These are phyloP conservation scores for Cladorrhinum sp. DNA, from an alignment of 2,329 filamentous ascomycete species.

Conservation along the genomic window DNA sequence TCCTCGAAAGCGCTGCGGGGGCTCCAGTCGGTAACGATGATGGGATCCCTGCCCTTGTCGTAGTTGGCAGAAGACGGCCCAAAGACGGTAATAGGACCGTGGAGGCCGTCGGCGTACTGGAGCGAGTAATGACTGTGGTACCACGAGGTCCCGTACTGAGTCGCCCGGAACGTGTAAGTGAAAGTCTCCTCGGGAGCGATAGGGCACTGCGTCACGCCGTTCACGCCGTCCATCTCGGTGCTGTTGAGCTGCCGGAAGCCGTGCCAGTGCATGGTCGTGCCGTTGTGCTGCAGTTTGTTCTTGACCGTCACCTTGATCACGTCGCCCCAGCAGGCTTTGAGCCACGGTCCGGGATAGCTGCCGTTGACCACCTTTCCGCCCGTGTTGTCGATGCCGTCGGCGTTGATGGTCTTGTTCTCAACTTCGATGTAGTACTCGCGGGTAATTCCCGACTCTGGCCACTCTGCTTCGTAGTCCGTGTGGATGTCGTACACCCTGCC, in stretches of 20 bases:
- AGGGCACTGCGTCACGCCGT: constrained; percentile 37
- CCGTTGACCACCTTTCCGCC: constrained; percentile 14
- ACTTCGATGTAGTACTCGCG: constrained; percentile 7
- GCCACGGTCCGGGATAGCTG: constrained; percentile 14
- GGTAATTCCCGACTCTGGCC: background rate
- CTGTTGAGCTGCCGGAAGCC: constrained; percentile 11
- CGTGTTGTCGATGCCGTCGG: constrained; percentile 11
- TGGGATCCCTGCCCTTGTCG: constrained; percentile 2
- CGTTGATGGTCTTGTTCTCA: constrained; percentile 8
- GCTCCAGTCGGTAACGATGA: constrained; percentile 16
- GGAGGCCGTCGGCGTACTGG: constrained; percentile 22
- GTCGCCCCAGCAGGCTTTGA: constrained; percentile 18
- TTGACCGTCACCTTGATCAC: constrained; percentile 10
- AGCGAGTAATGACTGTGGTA: constrained; percentile 34
- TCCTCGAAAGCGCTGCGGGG: constrained; percentile 16
- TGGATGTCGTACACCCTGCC: constrained; percentile 9
- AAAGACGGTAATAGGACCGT: constrained; percentile 14
- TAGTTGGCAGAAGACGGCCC: constrained; percentile 9
- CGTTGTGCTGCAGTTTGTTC: constrained; percentile 16
- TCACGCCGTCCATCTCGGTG: constrained; percentile 2
- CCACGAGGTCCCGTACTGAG: constrained; percentile 34
- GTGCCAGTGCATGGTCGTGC: constrained; percentile 18
- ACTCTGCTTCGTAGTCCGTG: constrained; percentile 11
- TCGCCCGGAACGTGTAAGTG: constrained; percentile 32
- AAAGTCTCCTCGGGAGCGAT: constrained; percentile 43